These are phyloP conservation scores for Leishmania arabica DNA, from an alignment of 208 protist genomes.

Conservation along the genomic window DNA sequence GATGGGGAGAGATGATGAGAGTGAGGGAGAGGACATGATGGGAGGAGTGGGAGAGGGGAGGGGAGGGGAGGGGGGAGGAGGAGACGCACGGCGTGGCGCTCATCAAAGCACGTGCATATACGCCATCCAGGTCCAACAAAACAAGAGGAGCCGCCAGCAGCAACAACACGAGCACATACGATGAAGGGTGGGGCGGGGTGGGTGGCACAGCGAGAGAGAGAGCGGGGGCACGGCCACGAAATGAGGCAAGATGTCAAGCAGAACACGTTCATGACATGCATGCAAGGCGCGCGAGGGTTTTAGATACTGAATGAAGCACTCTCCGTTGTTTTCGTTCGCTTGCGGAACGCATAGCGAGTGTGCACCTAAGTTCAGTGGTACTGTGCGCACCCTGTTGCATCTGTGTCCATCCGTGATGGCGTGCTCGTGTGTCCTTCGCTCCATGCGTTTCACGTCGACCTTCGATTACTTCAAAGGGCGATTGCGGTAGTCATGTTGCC, in stretches of 20 bases:
- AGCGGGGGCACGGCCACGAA: background rate
- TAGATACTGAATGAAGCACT: background rate
- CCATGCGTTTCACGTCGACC: background rate
- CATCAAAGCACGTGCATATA: background rate
- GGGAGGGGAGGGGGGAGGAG: background rate
- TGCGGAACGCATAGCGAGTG: too few species aligned
- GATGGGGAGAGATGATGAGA: background rate
- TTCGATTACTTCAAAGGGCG: conserved; percentile 2
- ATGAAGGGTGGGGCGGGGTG: too few species aligned
- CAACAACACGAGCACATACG: background rate
- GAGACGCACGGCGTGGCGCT: background rate
- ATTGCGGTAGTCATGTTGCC: background rate
- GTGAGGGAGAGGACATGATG: background rate
- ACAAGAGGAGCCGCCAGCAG: too few species aligned
- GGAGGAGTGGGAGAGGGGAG: too few species aligned
- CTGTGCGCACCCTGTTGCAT: background rate
- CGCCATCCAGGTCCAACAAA: background rate
- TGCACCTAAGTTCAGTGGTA: too few species aligned
- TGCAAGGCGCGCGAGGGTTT: background rate
- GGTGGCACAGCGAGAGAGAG: too few species aligned
- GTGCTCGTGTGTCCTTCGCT: background rate
- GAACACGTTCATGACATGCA: background rate
- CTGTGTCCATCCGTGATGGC: background rate
- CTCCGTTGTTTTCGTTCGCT: background rate
- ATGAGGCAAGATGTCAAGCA: background rate